Evolutionary conservation across 805 yeast genomes (phyloP).

Genomic region (Myxozyma vanderwaltii): DNA sequence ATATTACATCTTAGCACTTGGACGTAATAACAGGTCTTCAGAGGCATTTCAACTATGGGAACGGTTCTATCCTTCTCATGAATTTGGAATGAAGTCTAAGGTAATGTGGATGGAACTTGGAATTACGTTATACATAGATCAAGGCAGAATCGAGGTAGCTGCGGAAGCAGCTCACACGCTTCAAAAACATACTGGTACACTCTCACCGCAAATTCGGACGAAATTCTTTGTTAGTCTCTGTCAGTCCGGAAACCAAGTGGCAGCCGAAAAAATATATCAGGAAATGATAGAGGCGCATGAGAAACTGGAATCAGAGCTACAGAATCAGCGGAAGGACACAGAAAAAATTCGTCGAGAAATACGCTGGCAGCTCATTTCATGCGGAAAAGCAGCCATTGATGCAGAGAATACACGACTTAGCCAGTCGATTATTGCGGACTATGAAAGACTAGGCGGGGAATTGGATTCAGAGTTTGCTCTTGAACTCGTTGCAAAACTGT

Average conservation of each 20-base stretch:
- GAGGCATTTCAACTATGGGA: slow-evolving; percentile 19
- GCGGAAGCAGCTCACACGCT: slow-evolving; percentile 9
- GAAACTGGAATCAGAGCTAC: neutral
- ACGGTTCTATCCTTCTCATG: neutral
- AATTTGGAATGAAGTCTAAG: neutral
- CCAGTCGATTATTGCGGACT: slow-evolving; percentile 12
- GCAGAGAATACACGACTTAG: slow-evolving; percentile 11
- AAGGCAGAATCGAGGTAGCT: slow-evolving; percentile 18
- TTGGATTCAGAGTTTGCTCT: neutral
- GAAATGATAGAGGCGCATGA: slow-evolving; percentile 11
- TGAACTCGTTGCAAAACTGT: slow-evolving; percentile 14
- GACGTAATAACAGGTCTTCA: neutral
- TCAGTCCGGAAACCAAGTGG: slow-evolving; percentile 6
- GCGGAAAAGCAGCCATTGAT: slow-evolving; percentile 22
- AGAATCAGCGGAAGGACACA: neutral
- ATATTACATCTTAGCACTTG: slow-evolving; percentile 12
- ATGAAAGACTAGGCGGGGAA: slow-evolving; percentile 14
- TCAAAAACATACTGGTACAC: slow-evolving; percentile 5
- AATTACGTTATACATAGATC: slow-evolving; percentile 6
- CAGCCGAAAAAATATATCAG: slow-evolving; percentile 12
- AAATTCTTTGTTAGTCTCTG: slow-evolving; percentile 14
- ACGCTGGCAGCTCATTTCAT: neutral
- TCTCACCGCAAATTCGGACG: slow-evolving; percentile 5
- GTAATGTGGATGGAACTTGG: slow-evolving; percentile 21
- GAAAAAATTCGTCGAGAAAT: neutral